Evolutionary conservation across 495 filamentous ascomycete species (phyloP), one percentile per base, ranked within the genome.

Genomic region (Lineolata rhizophorae): DNA sequence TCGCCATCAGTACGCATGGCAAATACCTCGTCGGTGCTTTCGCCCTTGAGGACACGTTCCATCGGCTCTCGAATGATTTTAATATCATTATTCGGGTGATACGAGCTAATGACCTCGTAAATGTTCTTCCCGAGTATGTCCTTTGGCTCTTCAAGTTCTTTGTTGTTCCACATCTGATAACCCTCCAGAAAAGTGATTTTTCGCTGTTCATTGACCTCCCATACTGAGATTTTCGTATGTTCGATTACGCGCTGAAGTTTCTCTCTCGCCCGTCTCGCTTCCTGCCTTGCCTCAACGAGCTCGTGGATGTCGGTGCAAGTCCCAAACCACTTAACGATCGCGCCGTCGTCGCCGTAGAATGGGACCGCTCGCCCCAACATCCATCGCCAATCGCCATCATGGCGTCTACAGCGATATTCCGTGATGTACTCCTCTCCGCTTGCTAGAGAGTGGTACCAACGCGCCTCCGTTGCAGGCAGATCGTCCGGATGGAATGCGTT

Each of bases 301-400:
- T 74, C 67, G 41, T 75, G 63, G 17, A 76, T 68, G 29, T 77
- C 69, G 5, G 69, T 75, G 43, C 65, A 71, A n/a, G 69, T 56
- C 40, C 72, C 75, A 41, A 73, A 76, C 75, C 74, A 81, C 47
- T 73, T 74, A 34, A 72, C 52, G 26, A 80, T 76, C 19, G 54
- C 49, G 0, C 67, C 67, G 54, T 72, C 31, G 58, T 58, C 32
- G 40, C 76, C 65, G 31, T 53, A 53, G 34, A 79, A 47, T 0
- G 75, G 73, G 20, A 72, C 36, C 1, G 71, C 75, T 24, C 65
- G 57, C 20, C 66, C 69, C 3, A 78, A 52, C 62, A 81, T 77
- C 74, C 72, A 78, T 26, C 71, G 54, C 64, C 63, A 78, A 26
- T 68, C 64, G 3, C 70, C 72, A 30, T 67, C 58, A 24, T 62